A percentile compares a stretch with the other conserved stretches of the same genome.
phyloP scores from a whole-genome alignment of 345 rosid genomes.

The Odontarrhena argentea region DNA sequence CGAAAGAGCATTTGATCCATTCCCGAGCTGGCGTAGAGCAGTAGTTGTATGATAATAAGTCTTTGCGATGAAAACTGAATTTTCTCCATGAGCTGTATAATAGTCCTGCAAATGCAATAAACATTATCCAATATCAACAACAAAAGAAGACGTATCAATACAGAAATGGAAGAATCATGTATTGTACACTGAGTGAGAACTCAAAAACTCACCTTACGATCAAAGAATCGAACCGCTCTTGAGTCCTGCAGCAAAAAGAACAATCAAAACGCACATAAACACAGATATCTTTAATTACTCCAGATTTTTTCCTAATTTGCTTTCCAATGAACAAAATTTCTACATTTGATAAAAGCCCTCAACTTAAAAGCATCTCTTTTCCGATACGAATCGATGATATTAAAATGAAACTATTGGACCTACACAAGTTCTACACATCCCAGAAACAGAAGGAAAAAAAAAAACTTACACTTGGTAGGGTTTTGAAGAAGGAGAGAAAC shows the following conservation, averaged over 20 bases:
- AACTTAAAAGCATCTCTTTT: constrained; percentile 15
- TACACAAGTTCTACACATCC: not conserved
- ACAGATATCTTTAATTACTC: not conserved
- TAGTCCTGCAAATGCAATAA: constrained; percentile 63
- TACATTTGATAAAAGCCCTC: constrained; percentile 17
- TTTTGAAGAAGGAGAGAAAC: constrained; percentile 92
- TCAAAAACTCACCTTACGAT: constrained; percentile 75
- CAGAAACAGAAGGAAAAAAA: constrained; percentile 21
- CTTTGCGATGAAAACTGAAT: constrained; percentile 87
- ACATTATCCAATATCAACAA: not conserved
- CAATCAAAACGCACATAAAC: constrained; percentile 12
- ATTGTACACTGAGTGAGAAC: not conserved
- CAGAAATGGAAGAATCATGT: not conserved
- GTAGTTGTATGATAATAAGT: constrained; percentile 90
- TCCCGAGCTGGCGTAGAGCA: constrained; percentile 76
- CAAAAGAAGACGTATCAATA: not conserved
- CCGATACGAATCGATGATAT: not conserved
- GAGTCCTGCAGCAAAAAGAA: constrained; percentile 58
- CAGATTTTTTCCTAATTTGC: not conserved
- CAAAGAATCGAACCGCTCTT: constrained; percentile 84
- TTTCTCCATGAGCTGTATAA: constrained; percentile 89
- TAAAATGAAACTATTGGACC: not conserved
- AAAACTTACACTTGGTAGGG: constrained; percentile 70
- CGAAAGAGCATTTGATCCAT: constrained; percentile 72
- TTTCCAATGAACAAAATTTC: not conserved